Percentiles rank a stretch among this genome's conserved stretches.
Evolutionary conservation across 2,329 filamentous ascomycete genomes (phyloP).

Genomic region (Balansia obtecta): DNA sequence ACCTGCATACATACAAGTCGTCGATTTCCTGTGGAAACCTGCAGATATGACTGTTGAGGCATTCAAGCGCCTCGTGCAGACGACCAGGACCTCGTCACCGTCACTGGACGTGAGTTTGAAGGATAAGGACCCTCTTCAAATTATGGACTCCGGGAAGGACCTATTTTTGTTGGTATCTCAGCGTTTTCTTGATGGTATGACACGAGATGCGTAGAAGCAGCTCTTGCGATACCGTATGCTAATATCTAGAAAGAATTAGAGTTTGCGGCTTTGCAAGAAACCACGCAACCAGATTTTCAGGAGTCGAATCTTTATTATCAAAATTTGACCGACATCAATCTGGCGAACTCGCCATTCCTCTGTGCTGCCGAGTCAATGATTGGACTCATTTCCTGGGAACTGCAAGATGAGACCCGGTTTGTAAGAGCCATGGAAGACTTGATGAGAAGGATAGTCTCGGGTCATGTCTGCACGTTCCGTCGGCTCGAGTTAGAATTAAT

Average conservation of each 20-base stretch:
- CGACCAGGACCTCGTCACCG: slow-evolving; percentile 7
- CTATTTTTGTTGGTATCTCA: slow-evolving; percentile 28
- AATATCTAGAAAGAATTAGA: slow-evolving; percentile 31
- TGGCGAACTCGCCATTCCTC: slow-evolving; percentile 19
- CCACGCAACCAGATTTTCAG: slow-evolving; percentile 18
- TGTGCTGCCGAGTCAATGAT: slow-evolving; percentile 25
- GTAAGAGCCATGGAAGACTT: slow-evolving; percentile 22
- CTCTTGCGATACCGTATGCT: neutral
- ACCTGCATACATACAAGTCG: slow-evolving; percentile 29
- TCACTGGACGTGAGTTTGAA: slow-evolving; percentile 21
- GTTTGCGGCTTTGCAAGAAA: slow-evolving; percentile 24
- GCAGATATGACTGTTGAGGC: slow-evolving; percentile 17
- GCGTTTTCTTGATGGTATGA: slow-evolving; percentile 39
- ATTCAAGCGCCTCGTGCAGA: slow-evolving; percentile 16
- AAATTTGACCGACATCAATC: slow-evolving; percentile 23
- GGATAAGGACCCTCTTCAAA: slow-evolving; percentile 27
- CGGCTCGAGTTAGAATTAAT: slow-evolving; percentile 39
- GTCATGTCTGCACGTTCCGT: slow-evolving; percentile 28
- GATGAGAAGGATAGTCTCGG: slow-evolving; percentile 21
- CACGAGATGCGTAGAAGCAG: neutral
- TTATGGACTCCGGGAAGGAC: slow-evolving; percentile 15
- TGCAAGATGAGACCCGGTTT: slow-evolving; percentile 20
- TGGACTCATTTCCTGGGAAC: slow-evolving; percentile 22
- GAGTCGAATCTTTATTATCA: slow-evolving; percentile 29
- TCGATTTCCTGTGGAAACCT: slow-evolving; percentile 37